Evolutionary conservation across 2,329 filamentous ascomycete species (phyloP), one percentile per base, ranked within the genome.

Genomic region (Thelonectria olida): DNA sequence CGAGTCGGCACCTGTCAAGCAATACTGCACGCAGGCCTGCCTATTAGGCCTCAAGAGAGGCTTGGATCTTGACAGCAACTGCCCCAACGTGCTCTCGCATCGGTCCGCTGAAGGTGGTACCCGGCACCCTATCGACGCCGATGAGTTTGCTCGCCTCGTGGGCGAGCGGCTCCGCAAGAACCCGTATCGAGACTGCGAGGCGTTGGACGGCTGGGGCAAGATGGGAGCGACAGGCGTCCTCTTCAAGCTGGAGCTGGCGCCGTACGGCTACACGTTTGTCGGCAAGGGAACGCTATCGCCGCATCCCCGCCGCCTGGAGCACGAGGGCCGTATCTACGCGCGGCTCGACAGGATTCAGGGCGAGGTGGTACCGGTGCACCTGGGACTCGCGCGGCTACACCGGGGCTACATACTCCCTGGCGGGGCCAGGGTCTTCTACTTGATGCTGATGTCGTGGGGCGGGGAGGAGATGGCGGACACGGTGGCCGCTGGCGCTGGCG

Each of bases 401-500:
- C 12, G 6, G 38, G 56, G 55, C 23, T 67, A 68, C 54, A 19
- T 64, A 15, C 42, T 72, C 25, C n/a, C n/a, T n/a, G 66, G 62
- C 23, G 60, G 53, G n/a, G 54, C 41, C 8, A 51, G 39, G 19
- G 54, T 67, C 38, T 19, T 65, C 19, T 25, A 67, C 41, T 67
- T 69, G 64, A 62, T 72, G 67, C 59, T 72, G n/a, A 69, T 72
- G 67, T 67, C 66, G 25, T 71, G 68, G 68, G 65, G 22, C 7
- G 67, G 70, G 22, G 62, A 67, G 41, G 20, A 8, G n/a, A n/a
- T n/a, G n/a, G n/a, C n/a, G n/a, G n/a, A n/a, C n/a, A n/a, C n/a
- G n/a, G n/a, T n/a, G n/a, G 27, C 17, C 4, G 4, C 23, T 4
- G 7, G 4, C 3, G 45, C 5, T 13, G 17, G 23, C 20, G 8